Base-by-base conservation (phyloP, 169 alveolate species). In the Eimeria nieschulzi region DNA sequence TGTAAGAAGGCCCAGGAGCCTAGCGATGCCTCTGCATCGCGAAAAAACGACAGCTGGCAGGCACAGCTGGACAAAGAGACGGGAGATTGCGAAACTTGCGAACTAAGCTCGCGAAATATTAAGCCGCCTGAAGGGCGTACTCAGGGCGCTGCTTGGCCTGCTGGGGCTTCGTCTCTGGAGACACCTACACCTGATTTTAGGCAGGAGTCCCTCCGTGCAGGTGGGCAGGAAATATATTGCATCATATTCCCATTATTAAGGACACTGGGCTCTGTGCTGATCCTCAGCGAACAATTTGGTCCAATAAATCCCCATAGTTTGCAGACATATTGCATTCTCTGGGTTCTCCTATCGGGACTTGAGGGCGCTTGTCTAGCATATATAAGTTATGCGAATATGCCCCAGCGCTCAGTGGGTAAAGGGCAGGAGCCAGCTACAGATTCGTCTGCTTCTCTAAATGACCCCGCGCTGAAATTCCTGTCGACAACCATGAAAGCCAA, bases 211-310 rank as follows among this genome's bases (percentile, higher is more conserved):
- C 68, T 19, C 68, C 23, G 15, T 15, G 68, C n/a, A 19, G 23
- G 68, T 33, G 33, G 23, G 46, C 76, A 23, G 61, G 59, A 55
- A 80, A 59, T 80, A 73, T 17, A 25, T 6, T 61, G 75, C 51
- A 19, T 51, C 61, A 6, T 15, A 51, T 21, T 55, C 1, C n/a
- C 75, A 9, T n/a, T 61, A 25, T 5, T 59, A 59, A 61, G 75
- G 19, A 80, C 76, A 13, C 26, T 56, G 53, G 87, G 75, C 15
- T 80, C 25, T 51, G 33, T 80, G 21, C 63, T 80, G 23, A 53
- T 80, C 26, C 15, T 80, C 61, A 80, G 75, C 5, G 75, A 80
- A 61, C 73, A 64, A 64, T 9, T 80, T 15, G 87, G 87, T 23
- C 72, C 61, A 39, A 68, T 56, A 59, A 51, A 59, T 9, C 76